Evolutionary conservation across 2,329 filamentous ascomycete genomes (phyloP).

Genomic region (Phialocephala sp.): DNA sequence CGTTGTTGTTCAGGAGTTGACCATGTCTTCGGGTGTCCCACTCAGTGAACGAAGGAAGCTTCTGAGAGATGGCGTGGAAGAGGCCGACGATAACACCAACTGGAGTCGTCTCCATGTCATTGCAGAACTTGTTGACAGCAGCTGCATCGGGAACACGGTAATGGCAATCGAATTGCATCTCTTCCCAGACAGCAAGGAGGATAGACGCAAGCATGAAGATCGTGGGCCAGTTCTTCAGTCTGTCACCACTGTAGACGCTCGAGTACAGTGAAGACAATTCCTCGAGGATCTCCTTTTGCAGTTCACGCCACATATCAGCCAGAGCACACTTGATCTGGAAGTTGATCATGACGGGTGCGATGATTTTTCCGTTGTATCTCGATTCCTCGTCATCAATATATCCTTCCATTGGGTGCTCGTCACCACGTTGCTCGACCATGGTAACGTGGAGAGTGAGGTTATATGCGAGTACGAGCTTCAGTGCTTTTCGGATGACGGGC

Average conservation of each 20-base stretch:
- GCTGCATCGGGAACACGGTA: slow-evolving; percentile 87
- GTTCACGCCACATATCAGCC: slow-evolving; percentile 96
- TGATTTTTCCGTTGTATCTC: slow-evolving; percentile 86
- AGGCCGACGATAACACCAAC: slow-evolving; percentile 96
- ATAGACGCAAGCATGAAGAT: slow-evolving; percentile 98
- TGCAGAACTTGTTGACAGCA: slow-evolving; percentile 92
- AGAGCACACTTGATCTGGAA: slow-evolving; percentile 98
- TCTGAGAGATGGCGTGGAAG: slow-evolving; percentile 97
- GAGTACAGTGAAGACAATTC: slow-evolving; percentile 92
- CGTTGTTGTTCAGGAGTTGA: slow-evolving; percentile 87
- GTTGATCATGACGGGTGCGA: slow-evolving; percentile 98
- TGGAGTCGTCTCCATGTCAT: slow-evolving; percentile 94
- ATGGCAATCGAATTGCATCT: slow-evolving; percentile 98
- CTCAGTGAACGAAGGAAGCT: slow-evolving; percentile 88
- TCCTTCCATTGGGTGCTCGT: slow-evolving; percentile 78
- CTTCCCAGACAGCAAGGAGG: slow-evolving; percentile 92
- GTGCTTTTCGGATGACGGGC: slow-evolving; percentile 89
- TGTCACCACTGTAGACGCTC: slow-evolving; percentile 97
- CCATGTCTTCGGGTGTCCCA: slow-evolving; percentile 95
- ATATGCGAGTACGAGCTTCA: slow-evolving; percentile 95
- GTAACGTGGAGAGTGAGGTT: slow-evolving; percentile 95
- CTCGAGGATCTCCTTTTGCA: slow-evolving; percentile 94
- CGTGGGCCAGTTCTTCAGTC: slow-evolving; percentile 98
- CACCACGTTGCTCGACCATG: slow-evolving; percentile 86
- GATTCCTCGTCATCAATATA: slow-evolving; percentile 86